Evolutionary conservation across 1,139 yeast genomes (phyloP).

Genomic region (Taphrina pruni): DNA sequence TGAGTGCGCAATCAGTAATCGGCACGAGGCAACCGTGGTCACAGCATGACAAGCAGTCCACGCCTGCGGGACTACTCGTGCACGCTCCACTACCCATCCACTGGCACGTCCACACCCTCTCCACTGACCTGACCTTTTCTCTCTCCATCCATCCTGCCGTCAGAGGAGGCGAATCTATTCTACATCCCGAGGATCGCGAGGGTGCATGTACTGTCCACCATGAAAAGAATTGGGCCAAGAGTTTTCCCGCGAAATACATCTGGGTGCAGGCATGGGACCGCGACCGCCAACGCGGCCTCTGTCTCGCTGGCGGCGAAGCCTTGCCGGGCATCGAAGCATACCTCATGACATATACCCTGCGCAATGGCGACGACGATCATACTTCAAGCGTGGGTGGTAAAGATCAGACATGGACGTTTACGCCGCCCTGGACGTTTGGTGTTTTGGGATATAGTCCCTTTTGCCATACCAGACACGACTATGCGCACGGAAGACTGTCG

Average conservation of each 20-base stretch:
- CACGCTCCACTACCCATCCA: conserved; percentile 35
- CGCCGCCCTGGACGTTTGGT: conserved; percentile 33
- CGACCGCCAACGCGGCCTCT: conserved; percentile 19
- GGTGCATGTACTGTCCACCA: conserved; percentile 26
- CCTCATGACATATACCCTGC: conserved; percentile 27
- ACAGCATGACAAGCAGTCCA: conserved; percentile 8
- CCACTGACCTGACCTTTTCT: background rate
- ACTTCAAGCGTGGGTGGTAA: too few species aligned
- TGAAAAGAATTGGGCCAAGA: conserved; percentile 37
- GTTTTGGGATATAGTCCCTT: conserved; percentile 26
- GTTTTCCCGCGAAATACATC: conserved; percentile 29
- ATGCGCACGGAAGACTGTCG: background rate
- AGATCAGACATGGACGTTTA: conserved; percentile 4
- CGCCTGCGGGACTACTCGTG: conserved; percentile 35
- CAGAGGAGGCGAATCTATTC: background rate
- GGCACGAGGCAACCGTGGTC: conserved; percentile 27
- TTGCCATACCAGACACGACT: conserved; percentile 1
- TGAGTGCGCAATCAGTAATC: conserved; percentile 1
- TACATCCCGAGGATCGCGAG: conserved; percentile 1
- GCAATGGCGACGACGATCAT: background rate
- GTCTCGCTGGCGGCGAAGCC: conserved; percentile 37
- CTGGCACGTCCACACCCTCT: conserved; percentile 39
- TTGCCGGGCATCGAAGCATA: conserved; percentile 34
- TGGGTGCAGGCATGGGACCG: conserved; percentile 37
- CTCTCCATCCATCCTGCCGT: background rate